Percentiles rank a stretch among this genome's conserved stretches.
Evolutionary conservation across 257 asterid genomes (phyloP).

Genomic region (Echium plantagineum): DNA sequence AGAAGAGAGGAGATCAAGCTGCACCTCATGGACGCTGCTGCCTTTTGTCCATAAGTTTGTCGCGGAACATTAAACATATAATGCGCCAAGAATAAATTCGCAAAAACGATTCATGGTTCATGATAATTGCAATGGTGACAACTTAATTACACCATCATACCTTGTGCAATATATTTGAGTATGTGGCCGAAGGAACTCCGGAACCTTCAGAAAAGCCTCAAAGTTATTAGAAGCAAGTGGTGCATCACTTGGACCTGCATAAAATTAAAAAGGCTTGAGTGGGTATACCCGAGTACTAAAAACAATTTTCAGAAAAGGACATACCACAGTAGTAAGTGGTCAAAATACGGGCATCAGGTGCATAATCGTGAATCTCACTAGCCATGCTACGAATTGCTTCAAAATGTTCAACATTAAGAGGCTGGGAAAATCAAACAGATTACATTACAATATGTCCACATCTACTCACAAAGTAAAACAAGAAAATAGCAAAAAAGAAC

Average conservation of each 20-base stretch:
- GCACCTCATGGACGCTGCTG: neutral
- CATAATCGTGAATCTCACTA: slow-evolving; percentile 87
- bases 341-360: slow-evolving; percentile 97
- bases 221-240: slow-evolving; percentile 89
- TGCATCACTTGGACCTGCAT: slow-evolving; percentile 89
- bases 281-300: neutral
- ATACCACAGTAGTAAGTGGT: slow-evolving; percentile 91
- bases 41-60: neutral
- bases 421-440: slow-evolving; percentile 41
- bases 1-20: neutral
- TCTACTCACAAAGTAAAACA: neutral
- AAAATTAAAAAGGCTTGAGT: slow-evolving; percentile 14
- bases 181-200: slow-evolving; percentile 87
- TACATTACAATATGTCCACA: slow-evolving; percentile 4
- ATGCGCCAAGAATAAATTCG: neutral
- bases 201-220: slow-evolving; percentile 93
- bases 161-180: slow-evolving; percentile 96
- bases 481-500: neutral
- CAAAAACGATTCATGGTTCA: too few relatives aligned
- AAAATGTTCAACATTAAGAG: slow-evolving; percentile 74
- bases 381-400: slow-evolving; percentile 80
- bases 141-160: slow-evolving; percentile 18
- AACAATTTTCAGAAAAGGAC: slow-evolving; percentile 2
- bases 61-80: neutral
- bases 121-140: neutral